Evolutionary conservation across 1,284 basidiomycete genomes (phyloP), one percentile per base, ranked within the genome.

Genomic region (Cryptococcus deneoformans): DNA sequence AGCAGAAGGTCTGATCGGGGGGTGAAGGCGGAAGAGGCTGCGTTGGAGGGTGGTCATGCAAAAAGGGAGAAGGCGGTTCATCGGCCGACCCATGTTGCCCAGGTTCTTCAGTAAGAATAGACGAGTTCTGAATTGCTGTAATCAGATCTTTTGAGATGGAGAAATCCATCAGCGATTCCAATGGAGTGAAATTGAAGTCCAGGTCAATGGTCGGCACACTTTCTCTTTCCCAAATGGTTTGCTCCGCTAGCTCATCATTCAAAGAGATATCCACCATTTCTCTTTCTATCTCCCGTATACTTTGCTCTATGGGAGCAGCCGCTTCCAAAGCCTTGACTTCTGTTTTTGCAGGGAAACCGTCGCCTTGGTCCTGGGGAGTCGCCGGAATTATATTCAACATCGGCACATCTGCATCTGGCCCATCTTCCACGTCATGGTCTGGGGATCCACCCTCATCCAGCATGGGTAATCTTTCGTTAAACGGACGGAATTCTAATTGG

Each of bases 351-450:
- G 56, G 49, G 50, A 70, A 72, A n/a, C 65, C 68, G 42, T 75
- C 69, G 4, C 50, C 51, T 14, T 50, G 52, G 6, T 70, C 58
- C 52, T 69, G 66, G 1, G 74, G 74, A 5, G 75, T 76, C 3
- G 75, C 72, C n/a, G 75, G 75, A 38, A 76, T 75, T 59, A 76
- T 66, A 45, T 76, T 75, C 57, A 76, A 59, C 63, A 71, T 68
- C 2, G 73, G 73, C 16, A 72, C 63, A 43, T 58, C 53, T 16
- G 53, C 51, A 24, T 54, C 58, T n/a, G n/a, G 11, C 16, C 29
- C 49, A 35, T 38, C 50, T 6, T 43, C 49, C 45, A 42, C 40
- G 6, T 29, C 53, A 34, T 35, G 24, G 20, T 16, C 40, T 35
- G 54, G 51, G 0, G 50, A 10, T 5, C n/a, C 42, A 35, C 47